These are phyloP conservation scores for Pneumocystis oryctolagi DNA, from an alignment of 1,139 yeast species.

Conservation along the genomic window DNA sequence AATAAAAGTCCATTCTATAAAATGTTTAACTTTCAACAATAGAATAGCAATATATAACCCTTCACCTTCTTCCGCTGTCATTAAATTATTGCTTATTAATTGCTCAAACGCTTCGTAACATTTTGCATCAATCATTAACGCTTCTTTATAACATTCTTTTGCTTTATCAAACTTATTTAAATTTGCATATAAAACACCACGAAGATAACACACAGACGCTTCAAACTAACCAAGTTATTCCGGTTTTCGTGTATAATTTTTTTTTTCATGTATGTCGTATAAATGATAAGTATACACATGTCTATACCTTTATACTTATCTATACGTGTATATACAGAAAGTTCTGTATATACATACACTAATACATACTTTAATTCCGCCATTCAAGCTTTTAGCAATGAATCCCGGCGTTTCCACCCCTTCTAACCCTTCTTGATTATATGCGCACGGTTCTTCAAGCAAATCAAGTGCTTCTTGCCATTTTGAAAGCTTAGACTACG, in stretches of 20 bases:
- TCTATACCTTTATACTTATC: too few species aligned
- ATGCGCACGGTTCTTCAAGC: slow-evolving; percentile 74
- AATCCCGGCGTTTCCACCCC: neutral
- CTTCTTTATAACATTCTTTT: slow-evolving; percentile 75
- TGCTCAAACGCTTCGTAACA: slow-evolving; percentile 89
- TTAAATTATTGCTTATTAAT: slow-evolving; percentile 52
- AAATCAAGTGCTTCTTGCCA: slow-evolving; percentile 86
- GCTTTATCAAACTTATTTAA: slow-evolving; percentile 79
- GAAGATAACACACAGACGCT: slow-evolving; percentile 69
- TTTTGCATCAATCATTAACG: slow-evolving; percentile 72
- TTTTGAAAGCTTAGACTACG: slow-evolving; percentile 45
- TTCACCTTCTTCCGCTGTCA: slow-evolving; percentile 60
- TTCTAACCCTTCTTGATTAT: slow-evolving; percentile 19
- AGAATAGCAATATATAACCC: neutral
- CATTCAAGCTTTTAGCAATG: slow-evolving; percentile 13
- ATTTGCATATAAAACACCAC: slow-evolving; percentile 73
- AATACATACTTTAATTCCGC: slow-evolving; percentile 13
- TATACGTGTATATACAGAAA: too few species aligned
- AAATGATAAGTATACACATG: too few species aligned
- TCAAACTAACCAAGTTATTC: slow-evolving; percentile 66
- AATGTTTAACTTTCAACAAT: slow-evolving; percentile 7
- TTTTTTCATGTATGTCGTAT: too few species aligned
- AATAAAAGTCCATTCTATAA: slow-evolving; percentile 57
- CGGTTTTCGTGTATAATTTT: too few species aligned
- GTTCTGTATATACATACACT: too few species aligned